Evolutionary conservation across 306 rosid species (phyloP).

Genomic region (Vigna reflexopilosa): DNA sequence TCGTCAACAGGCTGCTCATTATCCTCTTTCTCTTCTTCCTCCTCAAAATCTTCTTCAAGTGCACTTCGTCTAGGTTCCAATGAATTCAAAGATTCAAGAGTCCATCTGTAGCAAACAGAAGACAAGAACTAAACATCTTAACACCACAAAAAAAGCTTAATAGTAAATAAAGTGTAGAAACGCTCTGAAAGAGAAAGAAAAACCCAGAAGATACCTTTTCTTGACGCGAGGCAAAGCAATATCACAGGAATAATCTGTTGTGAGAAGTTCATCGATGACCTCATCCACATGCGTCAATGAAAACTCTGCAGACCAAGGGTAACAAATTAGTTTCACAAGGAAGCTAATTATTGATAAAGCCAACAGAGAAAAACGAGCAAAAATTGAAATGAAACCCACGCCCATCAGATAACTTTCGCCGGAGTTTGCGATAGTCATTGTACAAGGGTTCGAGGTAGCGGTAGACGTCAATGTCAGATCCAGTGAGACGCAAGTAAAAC

Average conservation of each 20-base stretch:
- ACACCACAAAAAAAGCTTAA: neutral
- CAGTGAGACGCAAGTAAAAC: slow-evolving; percentile 90
- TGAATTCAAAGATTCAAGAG: slow-evolving; percentile 68
- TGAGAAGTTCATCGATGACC: slow-evolving; percentile 95
- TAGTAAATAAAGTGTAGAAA: slow-evolving; percentile 1
- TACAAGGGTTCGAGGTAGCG: slow-evolving; percentile 91
- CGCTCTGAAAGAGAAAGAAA: neutral
- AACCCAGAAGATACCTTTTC: slow-evolving; percentile 57
- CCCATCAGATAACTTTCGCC: slow-evolving; percentile 78
- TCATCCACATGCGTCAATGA: slow-evolving; percentile 92
- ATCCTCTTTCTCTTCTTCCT: slow-evolving; percentile 98
- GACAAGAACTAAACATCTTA: neutral
- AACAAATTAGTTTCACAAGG: slow-evolving; percentile 18
- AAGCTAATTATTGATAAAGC: neutral
- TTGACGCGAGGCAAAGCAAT: slow-evolving; percentile 93
- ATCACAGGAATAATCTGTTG: slow-evolving; percentile 89
- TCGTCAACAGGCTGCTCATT: slow-evolving; percentile 75
- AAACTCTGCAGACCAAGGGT: slow-evolving; percentile 59
- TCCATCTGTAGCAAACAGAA: slow-evolving; percentile 65
- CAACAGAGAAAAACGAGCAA: neutral
- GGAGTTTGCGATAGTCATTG: slow-evolving; percentile 83
- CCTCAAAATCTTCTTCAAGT: slow-evolving; percentile 97
- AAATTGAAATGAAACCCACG: slow-evolving; percentile 54
- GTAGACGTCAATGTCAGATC: slow-evolving; percentile 82
- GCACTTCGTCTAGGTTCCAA: slow-evolving; percentile 90